Base-by-base conservation (phyloP, 805 yeast genomes). In the Clavispora vitiphila region DNA sequence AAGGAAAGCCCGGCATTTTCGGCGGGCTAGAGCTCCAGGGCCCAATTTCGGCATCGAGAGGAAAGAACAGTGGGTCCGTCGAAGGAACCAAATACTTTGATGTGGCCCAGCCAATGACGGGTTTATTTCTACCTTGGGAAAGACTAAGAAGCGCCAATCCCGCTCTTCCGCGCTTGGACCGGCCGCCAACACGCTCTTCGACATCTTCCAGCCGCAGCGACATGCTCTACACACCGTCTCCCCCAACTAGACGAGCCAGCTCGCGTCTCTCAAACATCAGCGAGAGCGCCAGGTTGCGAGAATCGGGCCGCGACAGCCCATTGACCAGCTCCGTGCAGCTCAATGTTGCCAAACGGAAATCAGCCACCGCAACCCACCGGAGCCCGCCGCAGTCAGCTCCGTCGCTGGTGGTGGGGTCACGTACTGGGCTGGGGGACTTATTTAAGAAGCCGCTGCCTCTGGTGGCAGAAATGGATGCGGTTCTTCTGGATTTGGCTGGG, bases 1-100 rank as follows among this genome's bases (percentile, higher is more conserved):
- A 80, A 18, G 82, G 82, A 18, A 87, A 86, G 55, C 46, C 48
- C 27, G 96, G 96, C 0, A 69, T 72, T 9, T 91, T 81, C 67
- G 96, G 90, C 5, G 99, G 99, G 2, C 74, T 91, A 5, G 97
- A 91, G 58, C 66, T 91, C 34, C 54, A 80, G n/a, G 90, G 86
- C 1, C 81, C 80, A 1, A 53, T 59, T 15, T 74, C 77, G 31
- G 65, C 76, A 0, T 57, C 67, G 5, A 69, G 77, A 41, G 99
- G 99, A 18, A 86, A 87, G 60, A 93, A 91, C 56, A 76, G 79
- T 41, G 99, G 99, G n/a, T 74, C 77, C 32, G 88, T 81, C 35
- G 76, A 82, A 43, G 96, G 95, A 0, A 57, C 67, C 7, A 68
- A 68, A 40, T 89, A 89, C 58, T 90, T 90, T 56, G 67, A 69